Evolutionary conservation across 768 basidiomycete species (phyloP), one percentile per base, ranked within the genome.

Genomic region (Brasilioporus rufonigricans): DNA sequence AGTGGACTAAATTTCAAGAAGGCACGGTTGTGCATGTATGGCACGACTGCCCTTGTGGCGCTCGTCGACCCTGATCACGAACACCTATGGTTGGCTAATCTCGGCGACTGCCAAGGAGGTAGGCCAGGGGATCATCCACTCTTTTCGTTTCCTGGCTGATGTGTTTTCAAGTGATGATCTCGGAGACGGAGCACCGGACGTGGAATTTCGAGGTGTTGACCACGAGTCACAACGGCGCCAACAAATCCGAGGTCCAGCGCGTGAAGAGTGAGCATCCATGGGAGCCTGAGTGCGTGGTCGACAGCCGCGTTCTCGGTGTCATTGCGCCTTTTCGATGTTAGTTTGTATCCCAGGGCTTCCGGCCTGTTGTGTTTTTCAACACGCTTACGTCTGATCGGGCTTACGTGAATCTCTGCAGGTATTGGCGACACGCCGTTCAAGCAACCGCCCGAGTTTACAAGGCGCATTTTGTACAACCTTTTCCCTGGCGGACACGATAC

Each of bases 81-180:
- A 63, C 81, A 89, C 58, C 73, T 91, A 21, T 91, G 89, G 89
- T 72, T 91, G 44, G 89, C 88, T 7, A 90, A 90, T 64, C 76
- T 91, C 26, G 89, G 89, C 14, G 89, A 91, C 64, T 90, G 87
- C 67, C 85, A 87, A 76, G 87, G 87, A 56, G 76, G 88, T 88
- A 59, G 58, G 85, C 73, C 41, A 16, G 23, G 16, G 2, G 1
- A 7, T 51, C n/a, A n/a, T n/a, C 46, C 33, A 33, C 50, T 60
- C 48, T 24, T 14, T 32, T 44, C 21, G 19, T 14, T 46, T 3
- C 33, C 43, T 55, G 40, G 49, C 55, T 55, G 48, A 48, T 18
- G 7, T 61, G 65, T 54, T n/a, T 62, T 27, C 40, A 26, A 78
- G 87, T 78, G 38, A 74, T 84, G 71, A 77, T 83, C 27, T 78